Base-by-base conservation (phyloP, 2,329 filamentous ascomycete genomes). In the Aspergillus bombycis region DNA sequence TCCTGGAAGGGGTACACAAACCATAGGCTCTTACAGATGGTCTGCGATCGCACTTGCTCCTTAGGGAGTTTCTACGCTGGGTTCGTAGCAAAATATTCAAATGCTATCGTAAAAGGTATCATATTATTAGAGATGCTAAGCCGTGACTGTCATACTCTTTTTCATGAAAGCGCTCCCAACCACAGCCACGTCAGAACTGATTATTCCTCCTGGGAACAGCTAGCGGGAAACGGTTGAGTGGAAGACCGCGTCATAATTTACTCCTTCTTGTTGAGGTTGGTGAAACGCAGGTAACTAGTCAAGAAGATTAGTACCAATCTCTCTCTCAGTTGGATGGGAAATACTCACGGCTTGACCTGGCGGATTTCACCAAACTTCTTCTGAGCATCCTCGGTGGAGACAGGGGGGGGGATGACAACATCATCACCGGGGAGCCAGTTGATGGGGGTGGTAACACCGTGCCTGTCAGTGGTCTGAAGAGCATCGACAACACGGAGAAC, bases 401-500 rank as follows among this genome's bases (percentile, higher is more conserved):
- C 88, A 65, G 84, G 85, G 53, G 93, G 92, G 75, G 93, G 92
- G 67, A 97, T 92, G 75, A 97, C 96, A 72, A 97, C 94, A 77
- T 97, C 93, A 75, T 96, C 91, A 58, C 94, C 93, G 46, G 89
- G 89, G 55, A 89, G 84, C 93, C 93, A 97, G 85, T 97, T 91
- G 81, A 97, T 94, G 60, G 93, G 93, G 65, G 92, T 95, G 70
- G 91, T 93, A 77, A 96, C 83, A 72, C 90, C 91, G 86, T 95
- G 89, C 87, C 93, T 94, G 83, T 97, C 94, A 64, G 91, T 93
- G 53, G 89, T 89, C 85, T 93, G 91, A 69, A 94, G 86, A 61
- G 90, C 92, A 83, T 93, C 90, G 77, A 94, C 83, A 70, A 93
- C 89, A 75, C 91, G 89, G 73, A 94, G 87, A 57, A 94, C 89